These are phyloP conservation scores for Kwoniella shivajii DNA, from an alignment of 1,284 basidiomycete species.

Conservation along the genomic window DNA sequence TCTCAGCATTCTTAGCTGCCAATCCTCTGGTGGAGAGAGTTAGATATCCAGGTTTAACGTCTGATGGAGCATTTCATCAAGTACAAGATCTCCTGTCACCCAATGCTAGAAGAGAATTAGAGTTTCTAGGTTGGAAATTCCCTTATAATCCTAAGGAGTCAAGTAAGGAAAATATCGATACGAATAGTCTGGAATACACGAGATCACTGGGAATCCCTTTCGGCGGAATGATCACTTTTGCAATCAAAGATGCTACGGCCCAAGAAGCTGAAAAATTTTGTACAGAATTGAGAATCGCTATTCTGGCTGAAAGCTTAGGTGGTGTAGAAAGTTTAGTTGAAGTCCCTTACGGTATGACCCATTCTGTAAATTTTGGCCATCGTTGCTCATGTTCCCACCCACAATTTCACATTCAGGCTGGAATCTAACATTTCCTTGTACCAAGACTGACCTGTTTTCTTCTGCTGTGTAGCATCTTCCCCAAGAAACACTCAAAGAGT, in stretches of 20 bases:
- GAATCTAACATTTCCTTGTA: not conserved
- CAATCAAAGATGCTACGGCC: conserved; percentile 61
- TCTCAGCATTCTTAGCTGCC: conserved; percentile 66
- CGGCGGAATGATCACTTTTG: conserved; percentile 62
- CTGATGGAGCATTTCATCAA: conserved; percentile 63
- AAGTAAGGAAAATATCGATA: conserved; percentile 30
- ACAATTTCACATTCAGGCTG: too few species aligned
- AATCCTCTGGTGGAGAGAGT: conserved; percentile 66
- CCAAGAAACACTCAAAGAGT: conserved; percentile 64
- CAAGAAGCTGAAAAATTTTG: conserved; percentile 62
- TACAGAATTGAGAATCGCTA: conserved; percentile 69
- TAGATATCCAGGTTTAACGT: conserved; percentile 79
- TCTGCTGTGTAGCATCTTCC: conserved; percentile 60
- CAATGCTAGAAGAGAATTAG: conserved; percentile 70
- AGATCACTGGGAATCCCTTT: conserved; percentile 66
- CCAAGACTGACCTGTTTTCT: not conserved
- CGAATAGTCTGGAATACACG: conserved; percentile 23
- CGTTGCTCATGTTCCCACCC: not conserved
- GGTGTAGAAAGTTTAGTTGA: conserved; percentile 90
- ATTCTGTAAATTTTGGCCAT: conserved; percentile 32
- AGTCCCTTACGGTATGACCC: conserved; percentile 78
- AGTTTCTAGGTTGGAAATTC: conserved; percentile 53
- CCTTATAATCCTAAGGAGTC: conserved; percentile 25
- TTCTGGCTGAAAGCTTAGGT: conserved; percentile 85
- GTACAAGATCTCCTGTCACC: conserved; percentile 65